Evolutionary conservation across 139 green algal species (phyloP), one percentile per base, ranked within the genome.

Genomic region (Micractinium conductrix): DNA sequence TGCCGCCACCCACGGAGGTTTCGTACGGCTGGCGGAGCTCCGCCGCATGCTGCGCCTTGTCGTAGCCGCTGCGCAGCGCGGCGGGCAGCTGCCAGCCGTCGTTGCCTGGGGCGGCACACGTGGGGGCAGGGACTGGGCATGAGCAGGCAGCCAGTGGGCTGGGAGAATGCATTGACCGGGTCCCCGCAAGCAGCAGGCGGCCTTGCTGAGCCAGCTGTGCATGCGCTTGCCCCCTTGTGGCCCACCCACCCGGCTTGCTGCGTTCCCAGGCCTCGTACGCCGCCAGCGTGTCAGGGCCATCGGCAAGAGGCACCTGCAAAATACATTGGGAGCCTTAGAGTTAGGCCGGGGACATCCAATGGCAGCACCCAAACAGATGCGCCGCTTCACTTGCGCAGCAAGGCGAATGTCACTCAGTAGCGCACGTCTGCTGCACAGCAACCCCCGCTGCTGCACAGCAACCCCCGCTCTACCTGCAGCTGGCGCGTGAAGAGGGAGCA

Each of bases 211-310:
- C n/a, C n/a, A n/a, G n/a, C n/a, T n/a, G n/a, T n/a, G n/a, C n/a
- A n/a, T n/a, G 48, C 12, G 10, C 10, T 16, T 58, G 19, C 53
- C 24, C 2, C 53, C 78, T 71, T 85, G 58, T 30, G 33, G 8
- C 35, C 35, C 65, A 12, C 80, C 42, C 55, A 40, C 55, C 76
- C 8, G 55, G 37, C 19, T 7, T 9, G 10, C 26, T 28, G 1
- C 62, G 67, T 85, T 96, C 93, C 94, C 94, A 97, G 0, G 75
- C 73, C 38, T 88, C 80, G 75, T 95, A 97, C 37, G 78, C 87
- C 22, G 89, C 90, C 79, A 96, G 74, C 26, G 87, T 86, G 14
- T 85, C 80, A 5, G 58, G 42, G 33, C 63, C 73, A 45, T 89
- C 85, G 1, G 81, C 60, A 22, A 94, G 89, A 10, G 94, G 92